Percentiles rank a stretch among this genome's conserved stretches.
These are phyloP conservation scores for Lindgomyces ingoldianus DNA, from an alignment of 495 filamentous ascomycete genomes.

Conservation along the genomic window DNA sequence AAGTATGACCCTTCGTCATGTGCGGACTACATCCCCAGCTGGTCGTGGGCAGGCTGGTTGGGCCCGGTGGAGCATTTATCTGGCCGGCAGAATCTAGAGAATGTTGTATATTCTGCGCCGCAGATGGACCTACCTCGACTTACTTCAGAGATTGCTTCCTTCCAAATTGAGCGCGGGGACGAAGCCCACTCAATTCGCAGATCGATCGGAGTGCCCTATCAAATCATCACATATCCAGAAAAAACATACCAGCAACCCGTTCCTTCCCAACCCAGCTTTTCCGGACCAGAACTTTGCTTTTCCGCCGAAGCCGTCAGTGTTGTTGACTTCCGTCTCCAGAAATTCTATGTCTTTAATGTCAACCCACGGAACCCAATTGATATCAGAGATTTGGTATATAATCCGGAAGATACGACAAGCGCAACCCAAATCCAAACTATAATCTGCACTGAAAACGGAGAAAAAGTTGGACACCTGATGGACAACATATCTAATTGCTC, in stretches of 20 bases:
- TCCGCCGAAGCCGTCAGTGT: not conserved
- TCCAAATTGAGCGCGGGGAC: not conserved
- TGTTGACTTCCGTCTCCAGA: not conserved
- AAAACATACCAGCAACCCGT: not conserved
- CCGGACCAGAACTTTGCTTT: not conserved
- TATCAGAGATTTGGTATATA: no score
- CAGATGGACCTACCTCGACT: not conserved
- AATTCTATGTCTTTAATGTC: not conserved
- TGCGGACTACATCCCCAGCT: not conserved
- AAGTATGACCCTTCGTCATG: not conserved
- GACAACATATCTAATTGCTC: not conserved
- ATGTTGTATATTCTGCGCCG: no score
- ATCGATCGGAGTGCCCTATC: not conserved
- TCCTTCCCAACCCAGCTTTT: not conserved
- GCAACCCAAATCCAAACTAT: no score
- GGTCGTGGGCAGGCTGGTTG: not conserved
- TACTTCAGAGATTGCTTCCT: not conserved
- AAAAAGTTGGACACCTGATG: not conserved
- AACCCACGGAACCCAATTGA: no score
- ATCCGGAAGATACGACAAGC: not conserved
- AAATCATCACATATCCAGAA: not conserved
- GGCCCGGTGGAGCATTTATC: not conserved
- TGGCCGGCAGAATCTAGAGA: no score
- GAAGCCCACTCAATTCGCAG: not conserved
- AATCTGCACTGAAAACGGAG: no score